phyloP scores from a whole-genome alignment of 257 asterid species.

The Nyctanthes arbortristis region DNA sequence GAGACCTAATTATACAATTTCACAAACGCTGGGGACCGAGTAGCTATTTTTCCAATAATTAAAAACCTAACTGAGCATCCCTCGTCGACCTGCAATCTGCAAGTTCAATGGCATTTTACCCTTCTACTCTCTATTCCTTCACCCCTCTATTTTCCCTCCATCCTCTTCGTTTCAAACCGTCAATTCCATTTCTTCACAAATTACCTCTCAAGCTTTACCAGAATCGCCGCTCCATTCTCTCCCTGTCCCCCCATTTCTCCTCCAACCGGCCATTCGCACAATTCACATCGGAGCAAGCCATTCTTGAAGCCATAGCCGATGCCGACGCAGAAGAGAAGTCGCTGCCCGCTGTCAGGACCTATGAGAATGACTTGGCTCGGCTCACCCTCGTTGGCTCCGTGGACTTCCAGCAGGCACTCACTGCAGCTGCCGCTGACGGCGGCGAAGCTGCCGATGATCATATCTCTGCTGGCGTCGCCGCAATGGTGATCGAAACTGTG shows the following conservation, averaged over 20 bases:
- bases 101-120: slow-evolving; percentile 45
- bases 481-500: slow-evolving; percentile 85
- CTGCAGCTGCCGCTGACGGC: slow-evolving; percentile 95
- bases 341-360: slow-evolving; percentile 69
- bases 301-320: slow-evolving; percentile 55
- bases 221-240: slow-evolving; percentile 19
- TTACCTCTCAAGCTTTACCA: slow-evolving; percentile 24
- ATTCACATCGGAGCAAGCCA: slow-evolving; percentile 46
- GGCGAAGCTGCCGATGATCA: slow-evolving; percentile 82
- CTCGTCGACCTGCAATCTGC: slow-evolving; percentile 14
- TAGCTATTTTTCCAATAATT: too few relatives aligned
- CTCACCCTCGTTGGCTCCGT: slow-evolving; percentile 76
- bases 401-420: slow-evolving; percentile 73
- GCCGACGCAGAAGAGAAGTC: slow-evolving; percentile 35
- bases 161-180: slow-evolving; percentile 24
- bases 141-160: slow-evolving; percentile 18
- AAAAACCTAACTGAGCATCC: slow-evolving; percentile 36
- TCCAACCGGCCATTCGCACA: slow-evolving; percentile 35
- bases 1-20: too few relatives aligned
- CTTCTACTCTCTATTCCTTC: slow-evolving; percentile 34
- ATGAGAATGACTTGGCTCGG: slow-evolving; percentile 73
- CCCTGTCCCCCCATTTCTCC: slow-evolving; percentile 36
- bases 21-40: too few relatives aligned
- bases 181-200: slow-evolving; percentile 20
- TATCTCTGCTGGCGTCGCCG: slow-evolving; percentile 44